A percentile compares a stretch with the other conserved stretches of the same genome.
These are phyloP conservation scores for Ogataea ganodermae DNA, from an alignment of 805 yeast species.

Conservation along the genomic window DNA sequence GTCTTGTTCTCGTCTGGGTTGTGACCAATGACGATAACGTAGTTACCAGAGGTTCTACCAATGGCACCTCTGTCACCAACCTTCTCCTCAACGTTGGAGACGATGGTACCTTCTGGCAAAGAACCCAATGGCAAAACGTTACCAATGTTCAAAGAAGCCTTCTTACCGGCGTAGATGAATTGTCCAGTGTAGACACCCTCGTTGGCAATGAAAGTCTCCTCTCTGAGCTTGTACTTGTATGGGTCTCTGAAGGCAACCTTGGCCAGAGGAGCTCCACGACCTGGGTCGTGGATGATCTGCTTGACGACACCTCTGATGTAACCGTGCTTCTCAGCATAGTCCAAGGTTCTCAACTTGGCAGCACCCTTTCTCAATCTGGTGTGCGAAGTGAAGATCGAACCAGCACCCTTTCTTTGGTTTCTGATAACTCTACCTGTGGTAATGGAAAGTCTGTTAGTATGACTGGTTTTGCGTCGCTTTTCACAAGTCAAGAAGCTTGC, in stretches of 20 bases:
- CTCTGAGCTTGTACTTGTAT: slow-evolving; percentile 96
- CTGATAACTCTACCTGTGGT: slow-evolving; percentile 96
- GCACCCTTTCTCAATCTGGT: slow-evolving; percentile 99
- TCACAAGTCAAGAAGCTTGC: neutral
- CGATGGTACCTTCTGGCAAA: slow-evolving; percentile 99
- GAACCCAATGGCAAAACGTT: slow-evolving; percentile 96
- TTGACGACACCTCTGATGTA: slow-evolving; percentile 99
- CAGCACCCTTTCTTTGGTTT: slow-evolving; percentile 99
- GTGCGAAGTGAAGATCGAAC: slow-evolving; percentile 99
- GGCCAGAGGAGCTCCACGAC: slow-evolving; percentile 99
- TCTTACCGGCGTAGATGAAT: slow-evolving; percentile 98
- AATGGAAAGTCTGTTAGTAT: slow-evolving; percentile 4
- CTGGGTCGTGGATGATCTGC: slow-evolving; percentile 99
- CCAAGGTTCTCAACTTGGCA: slow-evolving; percentile 99
- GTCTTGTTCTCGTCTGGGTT: slow-evolving; percentile 99
- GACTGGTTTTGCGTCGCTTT: neutral
- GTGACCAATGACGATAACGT: slow-evolving; percentile 98
- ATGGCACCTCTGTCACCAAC: slow-evolving; percentile 99
- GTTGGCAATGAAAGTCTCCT: slow-evolving; percentile 98
- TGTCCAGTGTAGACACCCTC: slow-evolving; percentile 99
- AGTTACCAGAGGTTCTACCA: slow-evolving; percentile 99
- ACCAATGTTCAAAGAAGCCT: slow-evolving; percentile 96
- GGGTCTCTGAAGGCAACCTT: slow-evolving; percentile 99
- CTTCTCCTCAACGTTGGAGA: slow-evolving; percentile 97
- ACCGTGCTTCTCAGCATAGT: slow-evolving; percentile 99